Base-by-base conservation (phyloP, 768 basidiomycete species). In the Macrocybe gigantea region DNA sequence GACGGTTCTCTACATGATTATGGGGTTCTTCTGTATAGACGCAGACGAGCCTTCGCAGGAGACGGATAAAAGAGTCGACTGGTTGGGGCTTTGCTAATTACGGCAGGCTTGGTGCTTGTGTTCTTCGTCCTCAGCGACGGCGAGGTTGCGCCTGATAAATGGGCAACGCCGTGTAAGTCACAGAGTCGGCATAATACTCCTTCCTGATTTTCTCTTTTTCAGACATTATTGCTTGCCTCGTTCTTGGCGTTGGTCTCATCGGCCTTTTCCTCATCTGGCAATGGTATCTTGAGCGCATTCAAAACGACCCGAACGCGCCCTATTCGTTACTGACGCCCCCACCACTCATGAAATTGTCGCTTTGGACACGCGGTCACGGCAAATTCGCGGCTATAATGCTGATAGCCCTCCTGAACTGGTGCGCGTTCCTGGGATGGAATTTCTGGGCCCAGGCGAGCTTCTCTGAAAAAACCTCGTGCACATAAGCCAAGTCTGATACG, bases 91-190 rank as follows among this genome's bases (percentile, higher is more conserved):
- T 59, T 73, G 7, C 61, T 89, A 12, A 57, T 67, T n/a, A 88
- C 85, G 0, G 57, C 68, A 0, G 86, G 85, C 0, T 66, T 91
- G 32, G 77, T 82, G 0, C 64, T 90, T 1, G 68, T 91, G 47
- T 70, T 83, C 5, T 90, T 89, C 55, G 79, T 81, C 1, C 73
- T 92, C 11, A 78, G 78, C 31, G 77, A 85, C 51, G 84, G 78
- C 3, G 68, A 72, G 13, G 64, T 72, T n/a, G 83, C 80, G 3
- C 69, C 75, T 0, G 39, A 78, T 3, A 76, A 78, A 7, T 89
- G 85, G 84, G 64, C 56, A 33, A 81, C 82, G 0, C 54, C 51
- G n/a, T 56, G 58, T 60, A 14, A 29, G 58, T 53, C 22, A 22
- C 22, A 22, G 22, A 39, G 39, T 39, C 34, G 36, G 33, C 37